Evolutionary conservation across 768 basidiomycete species (phyloP), one percentile per base, ranked within the genome.

Genomic region (Boletellus ananiceps): DNA sequence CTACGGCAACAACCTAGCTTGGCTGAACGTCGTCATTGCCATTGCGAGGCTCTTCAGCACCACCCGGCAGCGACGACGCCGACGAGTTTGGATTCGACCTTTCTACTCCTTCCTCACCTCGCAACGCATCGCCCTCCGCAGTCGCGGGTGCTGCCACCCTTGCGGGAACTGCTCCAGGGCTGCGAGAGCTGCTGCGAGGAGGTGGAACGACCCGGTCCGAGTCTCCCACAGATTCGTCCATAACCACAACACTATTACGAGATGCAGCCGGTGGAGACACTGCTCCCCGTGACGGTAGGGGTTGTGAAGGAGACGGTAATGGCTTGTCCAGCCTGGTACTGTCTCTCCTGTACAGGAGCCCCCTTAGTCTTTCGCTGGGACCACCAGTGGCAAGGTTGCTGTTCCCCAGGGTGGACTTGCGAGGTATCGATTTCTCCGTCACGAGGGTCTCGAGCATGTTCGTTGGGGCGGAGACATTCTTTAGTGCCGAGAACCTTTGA

Each of bases 371-470:
- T 39, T 69, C 68, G 48, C 69, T 71, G 37, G 72, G 52, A 23
- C 62, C 61, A 21, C 46, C 47, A 5, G 44, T 51, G 8, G 60
- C 33, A 16, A 64, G 62, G 34, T 57, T 29, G 29, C 29, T 44
- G 40, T 50, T 68, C 49, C 58, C 58, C 47, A 59, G 57, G 5
- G 55, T 46, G 25, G 68, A 58, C 39, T 56, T 69, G 46, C 72
- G 71, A 40, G 77, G 75, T 43, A 85, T 62, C n/a, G 72, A 57
- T 65, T 93, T 92, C 70, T 95, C 93, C 40, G 81, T 74, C 49
- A 95, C 83, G 46, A 96, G 82, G 9, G 83, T 89, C 69, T 90
- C 88, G 18, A 96, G 78, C 82, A 92, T 89, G 15, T 75, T 78
- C 12, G 84, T 84, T 1, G 86, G 83, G 0, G 81, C 76, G 16